Base-by-base conservation (phyloP, 2,329 filamentous ascomycete species). In the Phyllachora maydis region DNA sequence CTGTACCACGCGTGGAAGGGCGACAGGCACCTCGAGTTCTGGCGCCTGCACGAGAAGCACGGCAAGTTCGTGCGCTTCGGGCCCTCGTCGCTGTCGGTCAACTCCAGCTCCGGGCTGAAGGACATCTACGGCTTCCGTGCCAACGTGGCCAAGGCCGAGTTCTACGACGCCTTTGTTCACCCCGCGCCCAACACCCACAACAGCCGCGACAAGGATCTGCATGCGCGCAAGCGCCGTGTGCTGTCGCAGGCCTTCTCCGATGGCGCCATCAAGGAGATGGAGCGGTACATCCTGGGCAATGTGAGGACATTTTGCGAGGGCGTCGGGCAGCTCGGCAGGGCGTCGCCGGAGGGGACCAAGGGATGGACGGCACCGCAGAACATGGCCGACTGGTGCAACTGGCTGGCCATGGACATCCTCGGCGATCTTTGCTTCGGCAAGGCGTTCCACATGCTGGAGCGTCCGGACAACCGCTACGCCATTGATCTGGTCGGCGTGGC, bases 41-140 rank as follows among this genome's bases (percentile, higher is more conserved):
- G 69, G 51, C 55, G 60, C 15, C 54, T 72, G 34, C 79, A 90
- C 42, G 51, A 70, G 34, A 58, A 60, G 39, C 82, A 90, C 37
- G 76, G 75, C 54, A 45, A 30, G 43, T 36, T 35, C 23, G 73
- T 85, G n/a, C 74, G 79, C 14, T 77, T 74, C 33, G 75, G 74
- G 0, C 79, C 79, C 21, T 79, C 81, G 44, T 66, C 65, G 29
- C 50, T 91, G 19, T 78, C 71, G 1, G 65, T 90, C 50, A 85
- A 88, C 54, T 71, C 67, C 26, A 62, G 61, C 30, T 59, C 60
- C 6, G 72, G 74, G 1, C 52, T 78, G 28, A 65, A 66, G 41
- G 59, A 67, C 11, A 71, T 75, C 30, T 70, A 73, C 45, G 65
- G 67, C 32, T 65, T 68, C 50, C 54, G 54, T 23, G 45, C 62